These are phyloP conservation scores for Abortiporus biennis DNA, from an alignment of 1,284 basidiomycete genomes.

Conservation along the genomic window DNA sequence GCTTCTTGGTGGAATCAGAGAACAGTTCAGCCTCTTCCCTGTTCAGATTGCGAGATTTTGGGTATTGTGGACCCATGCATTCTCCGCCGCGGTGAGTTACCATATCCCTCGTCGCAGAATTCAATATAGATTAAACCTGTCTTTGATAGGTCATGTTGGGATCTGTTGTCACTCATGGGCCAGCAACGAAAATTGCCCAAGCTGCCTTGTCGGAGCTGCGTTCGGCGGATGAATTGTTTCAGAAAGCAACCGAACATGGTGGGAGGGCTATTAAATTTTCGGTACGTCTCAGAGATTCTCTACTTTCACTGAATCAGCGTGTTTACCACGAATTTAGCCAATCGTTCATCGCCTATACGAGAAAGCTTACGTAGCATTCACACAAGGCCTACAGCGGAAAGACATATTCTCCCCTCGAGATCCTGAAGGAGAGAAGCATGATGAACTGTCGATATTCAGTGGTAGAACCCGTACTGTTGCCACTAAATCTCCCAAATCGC, in stretches of 20 bases:
- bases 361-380: constrained; percentile 53
- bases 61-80: constrained; percentile 54
- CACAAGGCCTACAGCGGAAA: constrained; percentile 36
- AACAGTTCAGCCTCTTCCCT: constrained; percentile 37
- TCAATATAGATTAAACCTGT: not conserved
- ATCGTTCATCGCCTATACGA: constrained; percentile 51
- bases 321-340: constrained; percentile 33
- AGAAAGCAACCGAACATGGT: constrained; percentile 49
- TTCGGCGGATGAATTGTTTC: constrained; percentile 54
- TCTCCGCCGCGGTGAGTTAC: constrained; percentile 52
- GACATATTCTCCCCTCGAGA: constrained; percentile 54
- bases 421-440: constrained; percentile 35
- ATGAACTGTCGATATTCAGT: constrained; percentile 68
- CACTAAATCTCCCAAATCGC: constrained; percentile 30
- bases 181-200: constrained; percentile 56
- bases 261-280: constrained; percentile 62
- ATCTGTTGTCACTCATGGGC: constrained; percentile 61
- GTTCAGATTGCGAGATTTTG: constrained; percentile 40
- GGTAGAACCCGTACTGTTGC: constrained; percentile 59
- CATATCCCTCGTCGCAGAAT: not conserved
- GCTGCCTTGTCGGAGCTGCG: constrained; percentile 59
- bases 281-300: constrained; percentile 31
- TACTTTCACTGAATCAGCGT: constrained; percentile 5
- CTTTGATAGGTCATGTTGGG: constrained; percentile 56
- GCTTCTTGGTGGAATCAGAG: constrained; percentile 40